Evolutionary conservation across 2,329 filamentous ascomycete species (phyloP), one percentile per base, ranked within the genome.

Genomic region (Periconia sp.): DNA sequence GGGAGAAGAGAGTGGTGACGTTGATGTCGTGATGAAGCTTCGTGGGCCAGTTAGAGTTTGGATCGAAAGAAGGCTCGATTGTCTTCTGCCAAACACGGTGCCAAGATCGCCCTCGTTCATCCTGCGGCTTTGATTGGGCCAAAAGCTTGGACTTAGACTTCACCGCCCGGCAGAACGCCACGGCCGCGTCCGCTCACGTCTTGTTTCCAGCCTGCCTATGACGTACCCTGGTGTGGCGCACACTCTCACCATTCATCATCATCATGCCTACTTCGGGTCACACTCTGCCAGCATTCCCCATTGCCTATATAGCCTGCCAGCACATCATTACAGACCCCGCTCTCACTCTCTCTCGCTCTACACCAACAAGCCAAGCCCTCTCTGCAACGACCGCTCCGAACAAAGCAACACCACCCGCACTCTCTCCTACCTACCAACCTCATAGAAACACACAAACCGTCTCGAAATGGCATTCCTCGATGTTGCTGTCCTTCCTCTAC

Each of bases 401-500:
- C 23, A 27, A 27, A 27, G 23, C 23, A 27, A 27, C 3, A 8
- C 8, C 23, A 27, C 23, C 23, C 23, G 8, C 23, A 27, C 3
- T n/a, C 23, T 27, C 23, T 27, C 8, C 23, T 27, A 8, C 23
- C 3, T 5, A n/a, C n/a, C n/a, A 27, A 8, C 23, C 23, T 8
- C 23, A 27, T 27, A 27, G 23, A 27, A 27, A 27, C 23, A 27
- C 8, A 27, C 23, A 27, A 27, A 27, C 23, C 23, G 23, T 27
- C 23, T 27, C 42, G 5, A 48, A 41, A 56, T 56, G 54, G 41
- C 54, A 6, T 56, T 56, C 50, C 31, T 52, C 18, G 54, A 56
- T 14, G 50, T 50, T 17, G 47, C 50, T 62, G 78, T 85, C 45
- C 77, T 85, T 62, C 84, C 87, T 47, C 77, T 90, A 59, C 89